Evolutionary conservation across 2,329 filamentous ascomycete species (phyloP), one percentile per base, ranked within the genome.

Genomic region (Colletotrichum echinochloae): DNA sequence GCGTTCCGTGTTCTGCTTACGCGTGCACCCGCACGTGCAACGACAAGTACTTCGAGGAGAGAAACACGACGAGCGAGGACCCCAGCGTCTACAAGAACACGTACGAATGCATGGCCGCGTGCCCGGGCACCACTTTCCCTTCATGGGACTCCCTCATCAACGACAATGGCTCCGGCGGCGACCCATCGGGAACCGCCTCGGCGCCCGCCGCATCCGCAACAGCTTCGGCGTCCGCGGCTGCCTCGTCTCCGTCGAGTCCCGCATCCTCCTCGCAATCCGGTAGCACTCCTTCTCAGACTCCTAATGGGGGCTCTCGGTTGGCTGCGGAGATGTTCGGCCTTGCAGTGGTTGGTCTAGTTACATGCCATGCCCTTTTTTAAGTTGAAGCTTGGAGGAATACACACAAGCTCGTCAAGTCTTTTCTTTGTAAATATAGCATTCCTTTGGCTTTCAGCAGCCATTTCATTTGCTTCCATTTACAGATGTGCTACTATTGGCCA

Each of bases 1-100:
- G 4, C 1, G 48, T 73, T 8, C 71, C 72, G 2, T 73, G 72
- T 44, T 55, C 71, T 1, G 71, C 68, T 5, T 65, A 70, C 41
- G 55, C 67, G 28, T 73, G 73, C 59, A 48, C 63, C 8, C 65
- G 73, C 33, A 55, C 66, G 12, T 73, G 73, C 46, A 67, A 28
- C 59, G 54, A 57, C 44, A 33, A 69, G 37, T 65, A 61, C 26
- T 73, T 71, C 39, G 46, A 51, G 18, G 57, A 66, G 56, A 54
- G 49, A 3, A 39, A 66, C 39, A 35, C 20, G 30, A 61, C 56
- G 16, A 48, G 52, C 26, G 30, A 54, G 39, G 48, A 54, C 5
- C 35, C 23, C n/a, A 30, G 7, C 39, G 28, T 20, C 37, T 44
- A 44, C 8, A 55, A 33, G 39, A 62, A 66, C 57, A 66, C 64